Base-by-base conservation (phyloP, 1,284 basidiomycete genomes). In the Fomitopsis betulina region DNA sequence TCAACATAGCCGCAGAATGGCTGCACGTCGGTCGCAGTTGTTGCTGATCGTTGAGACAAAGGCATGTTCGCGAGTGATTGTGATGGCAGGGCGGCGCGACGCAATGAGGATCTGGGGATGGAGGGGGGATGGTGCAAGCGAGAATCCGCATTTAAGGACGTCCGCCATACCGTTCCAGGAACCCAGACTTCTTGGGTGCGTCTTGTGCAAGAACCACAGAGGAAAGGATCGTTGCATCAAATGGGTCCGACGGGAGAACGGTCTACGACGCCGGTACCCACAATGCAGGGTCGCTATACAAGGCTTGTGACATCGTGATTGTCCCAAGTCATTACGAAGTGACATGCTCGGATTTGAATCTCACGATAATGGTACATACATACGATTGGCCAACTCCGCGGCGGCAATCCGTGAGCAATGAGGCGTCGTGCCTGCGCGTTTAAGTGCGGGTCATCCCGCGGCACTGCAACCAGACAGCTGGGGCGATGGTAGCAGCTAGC, bases 1-100 rank as follows among this genome's bases (percentile, higher is more conserved):
- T 91, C 86, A 38, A 91, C 86, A 73, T 83, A 86, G 59, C 86
- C 85, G 59, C 78, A 78, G 76, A 87, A 87, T 58, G 83, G 81
- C 56, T 81, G 80, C 42, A 68, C 63, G 37, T 43, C 52, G 32
- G 56, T 33, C 37, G 43, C 17, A 12, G 38, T 52, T 9, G 54
- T 37, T 23, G 57, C 37, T 4, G 55, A 33, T 32, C 54, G 42
- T 12, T 37, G 52, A 37, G 50, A 25, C 25, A 40, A 25, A 23
- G 42, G 50, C 54, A 59, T 59, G 25, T 8, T 53, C 8, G 25
- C 39, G 32, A 23, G 25, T 8, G n/a, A 13, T 35, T 19, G 33
- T 10, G 53, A 12, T 6, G 19, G 45, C 33, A 43, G 37, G 15
- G 7, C 35, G 27, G 7, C 50, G 37, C 12, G 23, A 35, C 12